Evolutionary conservation across 164 flowering plant species (phyloP).

Genomic region (Amborella trichopoda): DNA sequence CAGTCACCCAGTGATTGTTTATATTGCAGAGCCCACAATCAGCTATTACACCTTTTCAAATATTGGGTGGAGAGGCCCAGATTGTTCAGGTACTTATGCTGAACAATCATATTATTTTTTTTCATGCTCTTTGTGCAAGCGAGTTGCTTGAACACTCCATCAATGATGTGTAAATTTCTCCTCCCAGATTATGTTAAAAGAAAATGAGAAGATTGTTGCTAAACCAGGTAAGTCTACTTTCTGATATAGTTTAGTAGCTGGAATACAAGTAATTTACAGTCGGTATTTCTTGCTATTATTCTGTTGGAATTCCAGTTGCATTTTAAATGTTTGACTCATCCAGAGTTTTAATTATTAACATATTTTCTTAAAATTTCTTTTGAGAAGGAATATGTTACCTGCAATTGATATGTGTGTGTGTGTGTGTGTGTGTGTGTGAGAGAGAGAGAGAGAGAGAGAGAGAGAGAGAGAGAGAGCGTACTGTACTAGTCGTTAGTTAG

Average conservation of each 20-base stretch:
- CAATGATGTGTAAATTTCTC: conserved; percentile 1
- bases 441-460: conserved; percentile 13
- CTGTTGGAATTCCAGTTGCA: neutral
- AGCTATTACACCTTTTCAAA: conserved; percentile 1
- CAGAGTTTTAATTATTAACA: neutral
- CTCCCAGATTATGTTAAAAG: conserved; percentile 87
- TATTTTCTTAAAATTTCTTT: neutral
- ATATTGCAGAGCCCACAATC: neutral
- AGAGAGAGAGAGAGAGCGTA: conserved; percentile 14
- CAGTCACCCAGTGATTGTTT: neutral
- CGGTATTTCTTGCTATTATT: neutral
- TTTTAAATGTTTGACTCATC: neutral
- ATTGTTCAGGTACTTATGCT: neutral
- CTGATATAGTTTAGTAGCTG: neutral
- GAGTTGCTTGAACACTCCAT: neutral
- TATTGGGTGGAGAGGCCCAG: conserved; percentile 2
- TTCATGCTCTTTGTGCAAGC: neutral
- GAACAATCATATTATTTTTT: neutral
- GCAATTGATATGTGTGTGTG: neutral
- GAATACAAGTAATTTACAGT: neutral
- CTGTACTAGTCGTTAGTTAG: too few relatives aligned
- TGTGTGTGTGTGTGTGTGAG: neutral
- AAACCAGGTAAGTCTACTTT: conserved; percentile 56
- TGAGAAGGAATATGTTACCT: neutral
- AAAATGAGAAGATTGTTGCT: conserved; percentile 71